These are phyloP conservation scores for Cyberlindnera xylosilytica DNA, from an alignment of 805 yeast species.

Conservation along the genomic window DNA sequence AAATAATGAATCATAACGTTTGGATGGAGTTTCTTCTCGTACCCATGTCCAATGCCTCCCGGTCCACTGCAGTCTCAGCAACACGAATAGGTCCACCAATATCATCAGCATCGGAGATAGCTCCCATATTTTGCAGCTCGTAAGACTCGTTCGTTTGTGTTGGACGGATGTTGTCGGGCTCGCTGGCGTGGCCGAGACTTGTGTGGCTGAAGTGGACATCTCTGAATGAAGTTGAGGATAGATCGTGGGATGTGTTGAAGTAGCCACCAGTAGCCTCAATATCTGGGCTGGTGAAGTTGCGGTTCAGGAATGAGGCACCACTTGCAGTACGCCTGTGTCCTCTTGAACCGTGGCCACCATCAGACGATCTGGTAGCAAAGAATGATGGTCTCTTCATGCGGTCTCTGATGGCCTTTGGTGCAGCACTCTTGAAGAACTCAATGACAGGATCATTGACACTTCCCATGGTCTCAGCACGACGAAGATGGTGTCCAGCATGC, in stretches of 20 bases:
- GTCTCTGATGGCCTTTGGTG: conserved; percentile 25
- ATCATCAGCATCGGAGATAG: not conserved
- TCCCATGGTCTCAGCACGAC: conserved; percentile 23
- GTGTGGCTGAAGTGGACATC: conserved; percentile 17
- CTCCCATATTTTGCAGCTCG: conserved; percentile 3
- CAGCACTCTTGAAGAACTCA: conserved; percentile 28
- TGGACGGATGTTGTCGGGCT: conserved; percentile 1
- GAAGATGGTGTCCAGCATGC: conserved; percentile 20
- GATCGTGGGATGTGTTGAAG: not conserved
- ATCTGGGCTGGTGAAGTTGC: too few species aligned
- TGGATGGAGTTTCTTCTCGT: conserved; percentile 10
- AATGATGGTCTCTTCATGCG: conserved; percentile 25
- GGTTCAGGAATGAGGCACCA: not conserved
- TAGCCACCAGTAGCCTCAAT: conserved; percentile 4
- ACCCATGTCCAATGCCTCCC: conserved; percentile 6
- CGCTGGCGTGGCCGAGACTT: not conserved
- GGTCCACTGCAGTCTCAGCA: conserved; percentile 10
- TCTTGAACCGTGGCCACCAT: not conserved
- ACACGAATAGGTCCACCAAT: conserved; percentile 12
- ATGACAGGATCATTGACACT: conserved; percentile 26
- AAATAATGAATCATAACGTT: conserved; percentile 4
- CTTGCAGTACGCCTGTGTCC: conserved; percentile 5
- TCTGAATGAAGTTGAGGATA: conserved; percentile 8
- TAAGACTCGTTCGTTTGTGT: not conserved
- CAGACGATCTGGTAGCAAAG: conserved; percentile 10